Base-by-base conservation (phyloP, 2,329 filamentous ascomycete species). In the Alternaria brassicae region DNA sequence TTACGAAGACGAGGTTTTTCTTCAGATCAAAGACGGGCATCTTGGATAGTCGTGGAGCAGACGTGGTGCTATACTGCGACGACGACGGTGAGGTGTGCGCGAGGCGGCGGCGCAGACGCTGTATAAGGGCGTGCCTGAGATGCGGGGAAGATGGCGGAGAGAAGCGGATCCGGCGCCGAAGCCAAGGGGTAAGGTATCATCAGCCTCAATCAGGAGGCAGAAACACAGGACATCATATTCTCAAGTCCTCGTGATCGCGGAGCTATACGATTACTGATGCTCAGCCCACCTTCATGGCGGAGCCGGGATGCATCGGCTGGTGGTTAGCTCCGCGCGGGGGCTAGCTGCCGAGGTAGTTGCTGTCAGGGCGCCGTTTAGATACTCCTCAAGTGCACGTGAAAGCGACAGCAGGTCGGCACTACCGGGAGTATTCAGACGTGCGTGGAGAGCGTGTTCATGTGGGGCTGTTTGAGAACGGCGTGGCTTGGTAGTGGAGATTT, bases 1-100 rank as follows among this genome's bases (percentile, higher is more conserved):
- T 48, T 67, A 74, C 73, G 39, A 74, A 75, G 58, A 75, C 66
- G 34, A 76, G 72, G 28, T 76, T 69, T 60, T 76, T 70, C 62
- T 74, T 75, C 21, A 76, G 50, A 47, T 76, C 68, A 42, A 76
- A 76, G 12, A 67, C 9, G 3, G 68, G 60, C 72, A 74, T 74
- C 4, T 21, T 71, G 63, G 2, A 6, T 8, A 19, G 28, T 34
- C 19, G 2, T 25, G 4, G 21, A 23, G 44, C 13, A 25, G 5
- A 6, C 30, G 3, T 7, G 44, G 15, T 48, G 28, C 19, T 48
- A 23, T 25, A 30, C 8, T n/a, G 19, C 19, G 19, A 36, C 30
- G 2, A 23, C 3, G n/a, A 15, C 32, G 30, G 19, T 17, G 47
- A 28, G 0, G 9, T 45, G 2, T 27, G 0, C 25, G 41, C 41